Evolutionary conservation across 163 green algal genomes (phyloP), one percentile per base, ranked within the genome.

Genomic region (Chlorella variabilis): DNA sequence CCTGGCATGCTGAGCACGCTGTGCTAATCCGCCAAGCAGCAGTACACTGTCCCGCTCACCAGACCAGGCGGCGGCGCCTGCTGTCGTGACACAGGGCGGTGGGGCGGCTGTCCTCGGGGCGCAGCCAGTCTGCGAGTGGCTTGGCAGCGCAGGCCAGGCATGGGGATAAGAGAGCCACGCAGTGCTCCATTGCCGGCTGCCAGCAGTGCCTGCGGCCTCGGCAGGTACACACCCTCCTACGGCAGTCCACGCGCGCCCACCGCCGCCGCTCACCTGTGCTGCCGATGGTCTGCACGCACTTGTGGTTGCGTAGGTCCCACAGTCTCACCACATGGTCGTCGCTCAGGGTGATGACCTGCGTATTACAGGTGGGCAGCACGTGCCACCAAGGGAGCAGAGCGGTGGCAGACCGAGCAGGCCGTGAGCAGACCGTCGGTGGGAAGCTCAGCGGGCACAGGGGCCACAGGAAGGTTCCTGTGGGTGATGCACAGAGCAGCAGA

Each of bases 281-380:
- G 34, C 48, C 8, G 5, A 97, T 81, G 23, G 93, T 94, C 87
- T 97, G 93, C 61, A 97, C 77, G 83, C 93, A 97, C 71, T 86
- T 87, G 87, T 96, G 90, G 80, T 91, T 95, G 48, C 93, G 90
- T 75, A 97, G 92, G 82, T 96, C 92, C 92, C 91, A 95, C 38
- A 96, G 75, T 21, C 77, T 66, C 36, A 95, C 92, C 45, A 89
- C 81, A 71, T 92, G 90, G 86, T 96, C 91, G n/a, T 87, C 80
- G 11, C 80, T 80, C 59, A 96, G 82, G 0, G 90, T 93, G 87
- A 94, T 93, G 20, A 75, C 34, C 61, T 85, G 71, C 25, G n/a
- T 18, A 38, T 17, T 5, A 38, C 6, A 54, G 45, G 45, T 11
- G 45, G 51, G 51, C 20, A 31, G 51, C 51, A 62, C 4, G 15